These are phyloP conservation scores for Clarireedia paspali DNA, from an alignment of 2,329 filamentous ascomycete genomes.

Conservation along the genomic window DNA sequence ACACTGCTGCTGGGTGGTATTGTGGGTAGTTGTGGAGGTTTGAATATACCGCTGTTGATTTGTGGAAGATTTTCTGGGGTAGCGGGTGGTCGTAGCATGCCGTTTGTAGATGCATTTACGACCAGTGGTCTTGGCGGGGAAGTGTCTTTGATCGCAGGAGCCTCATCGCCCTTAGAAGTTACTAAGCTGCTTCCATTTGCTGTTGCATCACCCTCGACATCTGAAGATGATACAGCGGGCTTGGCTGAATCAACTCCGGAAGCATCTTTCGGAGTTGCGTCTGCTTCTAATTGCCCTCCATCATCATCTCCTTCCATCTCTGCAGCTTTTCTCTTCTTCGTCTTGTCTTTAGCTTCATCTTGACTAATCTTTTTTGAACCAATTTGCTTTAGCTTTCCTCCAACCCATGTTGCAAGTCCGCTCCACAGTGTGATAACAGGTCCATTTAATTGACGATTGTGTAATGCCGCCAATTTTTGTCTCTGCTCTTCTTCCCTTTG, in stretches of 20 bases:
- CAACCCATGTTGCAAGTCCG: slow-evolving; percentile 75
- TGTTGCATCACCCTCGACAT: neutral
- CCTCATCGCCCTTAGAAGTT: neutral
- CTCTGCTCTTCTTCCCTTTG: slow-evolving; percentile 76
- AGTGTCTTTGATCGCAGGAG: neutral
- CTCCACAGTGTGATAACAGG: slow-evolving; percentile 92
- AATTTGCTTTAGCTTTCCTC: slow-evolving; percentile 64
- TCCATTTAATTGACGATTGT: slow-evolving; percentile 78
- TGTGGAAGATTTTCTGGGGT: slow-evolving; percentile 15
- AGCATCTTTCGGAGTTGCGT: neutral
- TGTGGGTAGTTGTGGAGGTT: slow-evolving; percentile 6
- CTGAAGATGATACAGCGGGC: neutral
- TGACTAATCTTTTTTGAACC: slow-evolving; percentile 54
- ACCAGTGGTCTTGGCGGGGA: neutral
- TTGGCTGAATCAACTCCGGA: neutral
- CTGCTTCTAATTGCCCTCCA: neutral
- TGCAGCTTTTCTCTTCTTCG: slow-evolving; percentile 46
- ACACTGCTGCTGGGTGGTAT: neutral
- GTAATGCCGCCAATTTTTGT: slow-evolving; percentile 77
- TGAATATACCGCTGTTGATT: slow-evolving; percentile 4
- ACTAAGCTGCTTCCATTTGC: neutral
- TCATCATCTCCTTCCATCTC: slow-evolving; percentile 34
- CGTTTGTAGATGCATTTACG: neutral
- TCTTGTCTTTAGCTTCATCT: slow-evolving; percentile 48
- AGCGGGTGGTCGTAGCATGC: neutral